Evolutionary conservation across 441 rosid species (phyloP).

Genomic region (Hura crepitans): DNA sequence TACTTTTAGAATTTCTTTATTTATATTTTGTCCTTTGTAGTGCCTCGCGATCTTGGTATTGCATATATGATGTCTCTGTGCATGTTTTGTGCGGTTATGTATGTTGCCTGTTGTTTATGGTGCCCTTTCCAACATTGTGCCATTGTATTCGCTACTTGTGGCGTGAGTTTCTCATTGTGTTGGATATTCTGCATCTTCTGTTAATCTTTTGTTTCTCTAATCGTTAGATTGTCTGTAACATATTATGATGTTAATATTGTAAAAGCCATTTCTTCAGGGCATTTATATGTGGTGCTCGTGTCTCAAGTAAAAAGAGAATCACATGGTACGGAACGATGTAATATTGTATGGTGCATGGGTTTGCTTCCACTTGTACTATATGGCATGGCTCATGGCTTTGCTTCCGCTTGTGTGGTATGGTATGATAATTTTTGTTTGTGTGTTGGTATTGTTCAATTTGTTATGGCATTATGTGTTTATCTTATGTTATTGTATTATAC

Average conservation of each 20-base stretch:
- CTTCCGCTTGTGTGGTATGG: too few species aligned
- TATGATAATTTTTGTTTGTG: too few species aligned
- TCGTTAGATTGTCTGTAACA: background rate
- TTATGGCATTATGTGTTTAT: too few species aligned
- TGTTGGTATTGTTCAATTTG: too few species aligned
- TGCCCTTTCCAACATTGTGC: constrained; percentile 8
- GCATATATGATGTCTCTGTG: constrained; percentile 37
- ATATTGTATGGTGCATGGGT: too few species aligned
- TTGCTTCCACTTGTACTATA: too few species aligned
- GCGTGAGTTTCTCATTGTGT: constrained; percentile 14
- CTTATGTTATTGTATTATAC: too few species aligned
- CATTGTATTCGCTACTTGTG: constrained; percentile 4
- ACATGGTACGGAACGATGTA: too few species aligned
- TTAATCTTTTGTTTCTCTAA: background rate
- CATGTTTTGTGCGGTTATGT: constrained; percentile 35
- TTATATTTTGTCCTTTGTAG: background rate
- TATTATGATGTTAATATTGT: constrained; percentile 1
- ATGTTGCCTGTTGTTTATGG: constrained; percentile 28
- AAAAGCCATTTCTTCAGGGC: background rate
- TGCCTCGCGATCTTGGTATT: constrained; percentile 27
- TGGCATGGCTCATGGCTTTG: too few species aligned
- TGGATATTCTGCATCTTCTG: background rate
- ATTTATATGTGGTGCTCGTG: background rate
- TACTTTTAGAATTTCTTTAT: background rate
- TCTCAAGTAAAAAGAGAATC: too few species aligned